Evolutionary conservation across 139 green algal genomes (phyloP), one percentile per base, ranked within the genome.

Genomic region (Gonium pectorale): DNA sequence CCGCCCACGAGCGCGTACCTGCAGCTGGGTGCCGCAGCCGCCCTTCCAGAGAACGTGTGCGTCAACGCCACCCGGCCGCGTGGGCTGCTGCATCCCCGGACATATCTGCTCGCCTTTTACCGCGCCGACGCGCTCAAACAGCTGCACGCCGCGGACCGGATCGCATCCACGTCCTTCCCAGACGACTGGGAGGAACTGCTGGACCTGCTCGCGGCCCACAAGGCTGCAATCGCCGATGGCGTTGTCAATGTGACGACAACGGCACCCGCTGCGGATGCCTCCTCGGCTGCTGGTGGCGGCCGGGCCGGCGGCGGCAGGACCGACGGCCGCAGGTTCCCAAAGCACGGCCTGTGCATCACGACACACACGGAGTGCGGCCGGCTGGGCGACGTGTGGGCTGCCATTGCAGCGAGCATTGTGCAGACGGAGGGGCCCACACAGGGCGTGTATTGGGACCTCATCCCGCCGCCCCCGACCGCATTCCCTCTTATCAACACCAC

Each of bases 381-480:
- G 17, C 38, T 73, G 0, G 66, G 66, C 24, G 66, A 73, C 38
- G 38, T 73, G 24, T 19, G 11, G 22, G 24, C 66, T 0, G 66
- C 66, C 38, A 21, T 73, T 0, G 66, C 66, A 1, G 66, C 66
- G 26, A 70, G 63, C 15, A 35, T 70, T 4, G 3, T 72, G 19
- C 75, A 82, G 73, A 59, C 73, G 1, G 22, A 2, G 73, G 73
- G 37, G 69, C 73, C 11, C 38, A 31, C 2, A 54, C 69, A 38
- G 73, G 73, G 17, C 69, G 69, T 27, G 33, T 81, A 26, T 81
- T 68, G 38, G 15, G 73, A 81, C 73, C 29, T 81, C 15, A 13
- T 11, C 8, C 51, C 24, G 4, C 15, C 38, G 15, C 27, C 38
- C 24, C 3, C 54, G 19, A 21, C 54, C 4, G 54, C 52, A 9